Evolutionary conservation across 108 stramenopile genomes (phyloP).

Genomic region (Fistulifera pelliculosa): DNA sequence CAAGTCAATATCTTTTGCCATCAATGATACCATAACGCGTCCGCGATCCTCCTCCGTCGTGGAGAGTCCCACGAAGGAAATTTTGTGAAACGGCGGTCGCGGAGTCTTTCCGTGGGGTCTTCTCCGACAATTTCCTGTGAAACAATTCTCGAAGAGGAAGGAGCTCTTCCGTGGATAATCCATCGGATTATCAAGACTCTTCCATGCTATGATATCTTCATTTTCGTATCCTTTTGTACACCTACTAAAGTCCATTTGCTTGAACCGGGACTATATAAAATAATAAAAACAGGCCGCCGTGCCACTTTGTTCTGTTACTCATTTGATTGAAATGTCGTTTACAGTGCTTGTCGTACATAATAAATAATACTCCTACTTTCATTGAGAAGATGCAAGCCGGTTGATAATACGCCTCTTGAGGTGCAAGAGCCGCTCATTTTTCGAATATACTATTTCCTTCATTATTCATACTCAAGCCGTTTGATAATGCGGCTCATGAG

Average conservation of each 20-base stretch:
- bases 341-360: too few species aligned
- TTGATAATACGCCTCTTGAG: constrained; percentile 85
- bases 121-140: too few species aligned
- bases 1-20: too few species aligned
- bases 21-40: background rate
- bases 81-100: background rate
- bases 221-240: background rate
- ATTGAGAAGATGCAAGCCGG: too few species aligned
- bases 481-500: constrained; percentile 86
- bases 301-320: background rate
- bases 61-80: background rate
- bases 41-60: background rate
- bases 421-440: constrained; percentile 56
- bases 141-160: too few species aligned
- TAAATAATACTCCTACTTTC: background rate
- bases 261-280: background rate
- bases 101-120: background rate
- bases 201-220: too few species aligned
- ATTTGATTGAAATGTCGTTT: background rate
- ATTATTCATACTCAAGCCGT: too few species aligned
- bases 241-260: background rate
- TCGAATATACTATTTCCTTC: constrained; percentile 45
- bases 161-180: too few species aligned
- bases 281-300: background rate
- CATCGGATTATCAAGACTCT: too few species aligned